Evolutionary conservation across 305 asterid species (phyloP), one percentile per base, ranked within the genome.

Genomic region (Solanum hybrid): DNA sequence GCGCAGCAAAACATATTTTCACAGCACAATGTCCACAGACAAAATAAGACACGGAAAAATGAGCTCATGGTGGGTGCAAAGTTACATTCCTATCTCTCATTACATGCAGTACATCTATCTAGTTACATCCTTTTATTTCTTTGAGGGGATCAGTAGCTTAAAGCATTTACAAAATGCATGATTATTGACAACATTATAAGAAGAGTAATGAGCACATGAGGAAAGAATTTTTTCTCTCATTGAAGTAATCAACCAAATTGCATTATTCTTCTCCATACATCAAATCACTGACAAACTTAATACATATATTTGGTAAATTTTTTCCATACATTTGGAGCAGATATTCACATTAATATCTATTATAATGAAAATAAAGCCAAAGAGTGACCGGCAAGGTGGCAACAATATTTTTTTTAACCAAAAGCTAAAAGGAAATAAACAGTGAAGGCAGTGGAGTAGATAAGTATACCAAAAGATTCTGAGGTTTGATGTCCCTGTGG

Each of bases 401-500:
- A 57, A 57, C 88, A 57, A 57, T 32, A 31, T 10, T 20, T 29
- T 29, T 27, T 27, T 85, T 22, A 10, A 57, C 76, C 88, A 85
- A 57, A 83, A 57, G 22, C 41, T 22, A 22, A 57, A 85, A 61
- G 88, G 77, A 85, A 57, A 32, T 85, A 57, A 85, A 7, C 45
- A 68, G 51, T 72, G 6, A 79, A 79, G 37, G 10, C 33, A 65
- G 70, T 77, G 32, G 29, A 39, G 32, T 51, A 76, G 75, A 88
- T 61, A 4, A 34, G 37, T 39, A 10, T 90, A 93, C 95, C 95
- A 93, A 88, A 75, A 93, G 93, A 90, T 93, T 93, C 80, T 97
- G 99, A 93, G 99, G 98, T 94, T 97, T 97, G 92, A 97, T 97
- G 93, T 97, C 99, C 92, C 99, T 94, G 93, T 97, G 99, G 90